Evolutionary conservation across 352 stramenopile genomes (phyloP).

Genomic region (Globisporangium cederbergense): DNA sequence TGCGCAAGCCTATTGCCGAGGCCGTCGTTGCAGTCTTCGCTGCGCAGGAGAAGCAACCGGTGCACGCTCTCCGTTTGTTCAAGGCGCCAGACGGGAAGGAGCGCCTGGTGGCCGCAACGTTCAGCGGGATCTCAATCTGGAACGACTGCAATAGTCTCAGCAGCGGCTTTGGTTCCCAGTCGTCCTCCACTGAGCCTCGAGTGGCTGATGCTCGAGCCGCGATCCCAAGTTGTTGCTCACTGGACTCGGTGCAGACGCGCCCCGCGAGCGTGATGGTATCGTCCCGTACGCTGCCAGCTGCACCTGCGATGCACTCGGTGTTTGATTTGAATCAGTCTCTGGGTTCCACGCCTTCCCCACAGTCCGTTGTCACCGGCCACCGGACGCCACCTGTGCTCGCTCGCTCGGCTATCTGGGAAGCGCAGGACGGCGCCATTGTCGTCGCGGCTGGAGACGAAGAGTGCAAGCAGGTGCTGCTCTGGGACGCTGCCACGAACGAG

Average conservation of each 20-base stretch:
- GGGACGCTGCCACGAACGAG: slow-evolving; percentile 19
- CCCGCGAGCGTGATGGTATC: slow-evolving; percentile 37
- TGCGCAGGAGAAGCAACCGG: slow-evolving; percentile 41
- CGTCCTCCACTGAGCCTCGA: neutral
- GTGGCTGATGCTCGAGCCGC: slow-evolving; percentile 20
- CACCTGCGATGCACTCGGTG: slow-evolving; percentile 37
- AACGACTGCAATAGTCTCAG: slow-evolving; percentile 18
- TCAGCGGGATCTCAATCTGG: slow-evolving; percentile 42
- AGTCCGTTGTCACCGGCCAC: slow-evolving; percentile 31
- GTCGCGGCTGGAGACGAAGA: slow-evolving; percentile 27
- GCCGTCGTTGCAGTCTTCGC: slow-evolving; percentile 31
- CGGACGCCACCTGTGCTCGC: slow-evolving; percentile 38
- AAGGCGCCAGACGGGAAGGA: slow-evolving; percentile 23
- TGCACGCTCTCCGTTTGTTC: slow-evolving; percentile 50
- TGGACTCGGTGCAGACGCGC: slow-evolving; percentile 24
- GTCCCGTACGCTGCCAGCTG: slow-evolving; percentile 25
- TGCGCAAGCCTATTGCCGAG: slow-evolving; percentile 30
- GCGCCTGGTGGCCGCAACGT: slow-evolving; percentile 38
- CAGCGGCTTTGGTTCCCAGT: slow-evolving; percentile 8
- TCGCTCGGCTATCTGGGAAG: slow-evolving; percentile 41
- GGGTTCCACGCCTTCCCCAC: slow-evolving; percentile 12
- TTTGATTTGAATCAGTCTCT: slow-evolving; percentile 29
- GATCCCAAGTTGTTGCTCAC: slow-evolving; percentile 33
- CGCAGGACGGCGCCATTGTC: neutral
- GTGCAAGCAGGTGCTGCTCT: slow-evolving; percentile 21